Percentiles rank a stretch among this genome's conserved stretches.
These are phyloP conservation scores for Trichomonascus vanleenenianus DNA, from an alignment of 805 yeast genomes.

Conservation along the genomic window DNA sequence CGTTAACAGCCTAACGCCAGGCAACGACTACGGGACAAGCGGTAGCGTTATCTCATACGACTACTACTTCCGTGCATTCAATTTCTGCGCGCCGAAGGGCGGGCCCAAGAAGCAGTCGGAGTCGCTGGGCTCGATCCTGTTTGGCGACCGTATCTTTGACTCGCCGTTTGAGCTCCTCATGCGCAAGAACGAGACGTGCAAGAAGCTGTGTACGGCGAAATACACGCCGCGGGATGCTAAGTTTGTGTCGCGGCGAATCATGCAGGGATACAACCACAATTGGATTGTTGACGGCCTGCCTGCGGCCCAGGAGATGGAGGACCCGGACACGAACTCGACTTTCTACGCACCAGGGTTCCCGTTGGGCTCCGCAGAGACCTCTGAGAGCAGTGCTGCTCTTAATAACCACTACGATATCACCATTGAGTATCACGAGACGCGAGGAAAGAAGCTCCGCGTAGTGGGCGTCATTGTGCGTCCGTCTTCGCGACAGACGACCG, in stretches of 20 bases:
- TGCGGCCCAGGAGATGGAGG: constrained; percentile 49
- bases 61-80: constrained; percentile 73
- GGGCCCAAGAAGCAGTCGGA: constrained; percentile 70
- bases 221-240: constrained; percentile 61
- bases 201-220: constrained; percentile 48
- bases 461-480: constrained; percentile 86
- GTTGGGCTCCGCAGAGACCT: constrained; percentile 60
- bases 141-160: constrained; percentile 92
- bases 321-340: constrained; percentile 47
- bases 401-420: constrained; percentile 74
- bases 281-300: constrained; percentile 96
- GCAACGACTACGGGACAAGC: constrained; percentile 31
- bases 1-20: constrained; percentile 88
- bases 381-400: constrained; percentile 44
- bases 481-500: constrained; percentile 41
- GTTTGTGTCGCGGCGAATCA: constrained; percentile 71
- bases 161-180: constrained; percentile 81
- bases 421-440: constrained; percentile 77
- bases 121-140: constrained; percentile 83
- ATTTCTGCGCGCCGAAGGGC: constrained; percentile 69
- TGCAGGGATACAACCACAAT: constrained; percentile 78
- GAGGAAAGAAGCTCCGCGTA: constrained; percentile 63
- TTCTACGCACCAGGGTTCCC: constrained; percentile 79
- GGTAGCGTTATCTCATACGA: constrained; percentile 31
- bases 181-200: constrained; percentile 67